Evolutionary conservation across 805 yeast species (phyloP).

Genomic region (Yarrowia divulgata): DNA sequence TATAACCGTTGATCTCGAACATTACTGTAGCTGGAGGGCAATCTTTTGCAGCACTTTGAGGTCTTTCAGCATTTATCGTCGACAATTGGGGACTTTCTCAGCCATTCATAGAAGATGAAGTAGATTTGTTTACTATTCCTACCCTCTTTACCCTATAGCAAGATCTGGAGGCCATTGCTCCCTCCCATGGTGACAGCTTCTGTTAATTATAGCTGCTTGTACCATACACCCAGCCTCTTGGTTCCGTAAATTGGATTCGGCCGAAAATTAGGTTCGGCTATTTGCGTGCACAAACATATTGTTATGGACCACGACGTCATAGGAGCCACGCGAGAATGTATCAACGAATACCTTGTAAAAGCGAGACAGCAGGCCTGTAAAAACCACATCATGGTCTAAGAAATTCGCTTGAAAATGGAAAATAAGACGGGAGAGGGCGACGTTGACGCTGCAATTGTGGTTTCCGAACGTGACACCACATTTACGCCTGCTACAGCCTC

Average conservation of each 20-base stretch:
- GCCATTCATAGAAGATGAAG: no score
- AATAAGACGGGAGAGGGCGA: background rate
- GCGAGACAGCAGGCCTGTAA: background rate
- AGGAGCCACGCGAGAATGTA: slow-evolving; percentile 31
- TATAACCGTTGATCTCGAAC: background rate
- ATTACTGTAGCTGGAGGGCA: background rate
- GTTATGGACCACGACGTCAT: slow-evolving; percentile 26
- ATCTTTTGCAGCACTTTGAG: background rate
- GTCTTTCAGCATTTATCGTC: no score
- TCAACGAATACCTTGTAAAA: background rate
- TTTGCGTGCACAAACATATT: slow-evolving; percentile 24
- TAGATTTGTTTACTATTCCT: no score
- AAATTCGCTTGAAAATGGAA: background rate
- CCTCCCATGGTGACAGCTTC: no score
- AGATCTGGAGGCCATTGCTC: no score
- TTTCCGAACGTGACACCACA: background rate
- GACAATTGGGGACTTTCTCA: no score
- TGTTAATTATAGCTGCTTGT: no score
- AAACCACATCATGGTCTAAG: background rate
- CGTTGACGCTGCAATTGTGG: no score
- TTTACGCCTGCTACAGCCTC: slow-evolving; percentile 16
- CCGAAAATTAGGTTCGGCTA: background rate
- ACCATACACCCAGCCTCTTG: no score
- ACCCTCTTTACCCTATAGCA: no score
- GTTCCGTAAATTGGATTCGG: background rate